Conservation (phyloP, 192 early-diverging fungal genomes). For the Linnemannia hyalina region DNA sequence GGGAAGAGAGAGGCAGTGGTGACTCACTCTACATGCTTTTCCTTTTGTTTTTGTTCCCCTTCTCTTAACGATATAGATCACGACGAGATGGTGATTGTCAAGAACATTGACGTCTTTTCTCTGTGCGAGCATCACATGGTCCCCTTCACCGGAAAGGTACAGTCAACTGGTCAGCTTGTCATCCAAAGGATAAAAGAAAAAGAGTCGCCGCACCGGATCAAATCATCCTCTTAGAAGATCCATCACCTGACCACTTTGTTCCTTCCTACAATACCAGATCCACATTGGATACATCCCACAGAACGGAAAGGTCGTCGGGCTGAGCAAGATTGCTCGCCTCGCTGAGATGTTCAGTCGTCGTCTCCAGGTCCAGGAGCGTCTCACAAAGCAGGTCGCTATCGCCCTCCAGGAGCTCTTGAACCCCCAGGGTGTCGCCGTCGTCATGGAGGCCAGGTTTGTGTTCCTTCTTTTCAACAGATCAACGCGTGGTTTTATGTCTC, state of each 20-base stretch:
- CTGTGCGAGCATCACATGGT: conserved; percentile 99
- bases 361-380: conserved; percentile 96
- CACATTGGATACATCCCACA: conserved; percentile 96
- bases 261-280: conserved; percentile 61
- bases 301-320: conserved; percentile 94
- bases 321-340: conserved; percentile 98
- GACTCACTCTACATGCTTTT: not conserved
- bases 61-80: conserved; percentile 70
- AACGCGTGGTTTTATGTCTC: not conserved
- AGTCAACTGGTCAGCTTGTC: too few relatives aligned
- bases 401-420: conserved; percentile 91
- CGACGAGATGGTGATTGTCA: conserved; percentile 99
- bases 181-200: too few relatives aligned
- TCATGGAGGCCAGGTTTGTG: conserved; percentile 91
- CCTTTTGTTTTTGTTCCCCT: not conserved
- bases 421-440: conserved; percentile 97
- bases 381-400: conserved; percentile 97
- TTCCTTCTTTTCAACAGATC: too few relatives aligned
- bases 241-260: not conserved
- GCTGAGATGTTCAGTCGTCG: conserved; percentile 98
- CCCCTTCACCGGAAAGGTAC: conserved; percentile 95
- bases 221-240: not conserved
- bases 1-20: not conserved
- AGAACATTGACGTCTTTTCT: conserved; percentile 95
- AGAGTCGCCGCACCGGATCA: not conserved